phyloP scores from a whole-genome alignment of 2,329 filamentous ascomycete genomes.

The Amauroascus niger region DNA sequence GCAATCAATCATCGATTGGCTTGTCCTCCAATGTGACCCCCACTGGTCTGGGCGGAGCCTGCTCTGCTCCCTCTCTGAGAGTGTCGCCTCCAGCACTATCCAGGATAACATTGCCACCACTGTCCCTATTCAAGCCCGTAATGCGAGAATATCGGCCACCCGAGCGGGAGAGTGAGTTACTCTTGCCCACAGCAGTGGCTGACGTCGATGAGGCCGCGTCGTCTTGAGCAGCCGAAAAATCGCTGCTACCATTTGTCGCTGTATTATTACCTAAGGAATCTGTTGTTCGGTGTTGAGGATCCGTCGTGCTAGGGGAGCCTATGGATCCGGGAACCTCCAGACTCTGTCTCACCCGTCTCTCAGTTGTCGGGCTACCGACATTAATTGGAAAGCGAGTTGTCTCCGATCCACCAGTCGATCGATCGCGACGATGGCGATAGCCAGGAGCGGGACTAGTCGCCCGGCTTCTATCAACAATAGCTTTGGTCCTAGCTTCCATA shows the following conservation, averaged over 20 bases:
- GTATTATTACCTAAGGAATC: conserved; percentile 8
- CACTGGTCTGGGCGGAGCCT: conserved; percentile 20
- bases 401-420: conserved; percentile 52
- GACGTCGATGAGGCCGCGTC: conserved; percentile 24
- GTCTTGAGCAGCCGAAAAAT: conserved; percentile 20
- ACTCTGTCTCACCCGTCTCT: conserved; percentile 50
- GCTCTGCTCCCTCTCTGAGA: conserved; percentile 23
- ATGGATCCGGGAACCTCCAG: conserved; percentile 68
- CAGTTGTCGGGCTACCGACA: conserved; percentile 50
- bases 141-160: conserved; percentile 42
- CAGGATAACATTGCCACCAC: conserved; percentile 20
- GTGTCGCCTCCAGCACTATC: conserved; percentile 23
- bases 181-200: conserved; percentile 45
- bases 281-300: conserved; percentile 15
- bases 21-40: conserved; percentile 63
- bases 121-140: conserved; percentile 43
- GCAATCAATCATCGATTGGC: conserved; percentile 61
- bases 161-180: conserved; percentile 53
- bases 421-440: conserved; percentile 62
- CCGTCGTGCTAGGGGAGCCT: conserved; percentile 35
- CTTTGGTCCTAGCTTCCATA: conserved; percentile 85
- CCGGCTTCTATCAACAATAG: conserved; percentile 61
- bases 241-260: conserved; percentile 35
- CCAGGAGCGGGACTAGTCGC: conserved; percentile 56
- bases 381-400: conserved; percentile 82